phyloP scores from a whole-genome alignment of 495 filamentous ascomycete genomes.

The Peziza echinospora region DNA sequence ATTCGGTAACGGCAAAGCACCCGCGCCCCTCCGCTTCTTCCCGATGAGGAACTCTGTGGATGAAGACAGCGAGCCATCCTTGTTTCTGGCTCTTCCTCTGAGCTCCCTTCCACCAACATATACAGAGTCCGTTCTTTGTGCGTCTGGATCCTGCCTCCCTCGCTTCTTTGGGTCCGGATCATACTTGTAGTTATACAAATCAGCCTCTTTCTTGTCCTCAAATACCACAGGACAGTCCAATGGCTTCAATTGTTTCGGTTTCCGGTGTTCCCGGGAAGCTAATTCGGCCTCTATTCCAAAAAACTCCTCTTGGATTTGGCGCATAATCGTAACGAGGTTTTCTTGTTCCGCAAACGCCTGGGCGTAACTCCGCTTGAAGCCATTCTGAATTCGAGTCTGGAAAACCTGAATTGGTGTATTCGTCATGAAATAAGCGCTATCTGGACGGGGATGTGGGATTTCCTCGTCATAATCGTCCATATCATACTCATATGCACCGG shows the following conservation, averaged over 20 bases:
- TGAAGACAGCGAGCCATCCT: neutral
- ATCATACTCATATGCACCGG: neutral
- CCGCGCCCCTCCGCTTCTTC: neutral
- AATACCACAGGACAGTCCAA: slow-evolving; percentile 11
- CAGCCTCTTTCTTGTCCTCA: slow-evolving; percentile 18
- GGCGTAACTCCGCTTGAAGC: slow-evolving; percentile 4
- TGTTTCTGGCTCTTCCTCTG: slow-evolving; percentile 2
- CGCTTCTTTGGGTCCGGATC: slow-evolving; percentile 16
- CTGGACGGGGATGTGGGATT: neutral
- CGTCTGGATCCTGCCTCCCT: slow-evolving; percentile 12
- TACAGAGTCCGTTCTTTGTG: slow-evolving; percentile 14
- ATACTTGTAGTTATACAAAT: slow-evolving; percentile 15
- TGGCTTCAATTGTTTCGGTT: slow-evolving; percentile 9
- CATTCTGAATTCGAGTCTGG: slow-evolving; percentile 10
- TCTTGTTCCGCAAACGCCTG: slow-evolving; percentile 13
- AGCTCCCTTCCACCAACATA: slow-evolving; percentile 14
- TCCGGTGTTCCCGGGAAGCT: neutral
- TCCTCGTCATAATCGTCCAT: neutral
- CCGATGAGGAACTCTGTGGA: neutral
- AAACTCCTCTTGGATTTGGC: slow-evolving; percentile 12
- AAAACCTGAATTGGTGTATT: slow-evolving; percentile 10
- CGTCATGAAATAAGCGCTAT: slow-evolving; percentile 8
- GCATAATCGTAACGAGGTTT: slow-evolving; percentile 13
- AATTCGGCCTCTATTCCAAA: slow-evolving; percentile 11
- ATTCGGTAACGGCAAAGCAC: neutral